Conservation (phyloP, 1,284 basidiomycete species). For the Mycena sp. region DNA sequence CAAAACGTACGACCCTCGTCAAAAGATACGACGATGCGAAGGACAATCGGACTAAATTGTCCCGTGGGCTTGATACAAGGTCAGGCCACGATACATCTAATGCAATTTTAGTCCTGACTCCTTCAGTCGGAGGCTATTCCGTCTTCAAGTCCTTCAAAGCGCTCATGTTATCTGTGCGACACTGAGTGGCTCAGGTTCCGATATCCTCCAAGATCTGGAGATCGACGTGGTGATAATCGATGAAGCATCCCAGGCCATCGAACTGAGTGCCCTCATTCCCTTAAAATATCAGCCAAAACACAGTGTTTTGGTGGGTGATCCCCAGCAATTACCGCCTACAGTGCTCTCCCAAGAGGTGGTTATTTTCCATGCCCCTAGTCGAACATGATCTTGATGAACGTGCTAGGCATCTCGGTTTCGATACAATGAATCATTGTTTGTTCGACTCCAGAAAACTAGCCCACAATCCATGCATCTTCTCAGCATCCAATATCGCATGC, state of each 20-base stretch:
- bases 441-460: constrained; percentile 85
- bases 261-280: constrained; percentile 96
- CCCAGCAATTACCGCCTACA: constrained; percentile 96
- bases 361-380: not conserved
- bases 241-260: constrained; percentile 97
- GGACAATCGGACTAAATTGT: constrained; percentile 83
- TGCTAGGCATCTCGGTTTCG: constrained; percentile 75
- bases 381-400: not conserved
- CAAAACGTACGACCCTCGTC: constrained; percentile 69
- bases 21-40: constrained; percentile 81
- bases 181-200: constrained; percentile 93
- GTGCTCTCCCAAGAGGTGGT: constrained; percentile 87
- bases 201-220: constrained; percentile 84
- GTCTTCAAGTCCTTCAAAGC: constrained; percentile 82
- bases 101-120: constrained; percentile 70
- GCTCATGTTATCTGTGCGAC: constrained; percentile 97
- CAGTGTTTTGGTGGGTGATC: constrained; percentile 98
- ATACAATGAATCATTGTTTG: constrained; percentile 95
- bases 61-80: constrained; percentile 52
- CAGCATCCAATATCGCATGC: constrained; percentile 99
- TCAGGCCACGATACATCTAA: constrained; percentile 49
- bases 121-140: constrained; percentile 70
- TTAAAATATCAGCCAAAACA: constrained; percentile 88
- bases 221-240: constrained; percentile 99
- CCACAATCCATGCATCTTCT: constrained; percentile 90